phyloP scores from a whole-genome alignment of 2,329 filamentous ascomycete species.

The Rhynchosporium secalis region DNA sequence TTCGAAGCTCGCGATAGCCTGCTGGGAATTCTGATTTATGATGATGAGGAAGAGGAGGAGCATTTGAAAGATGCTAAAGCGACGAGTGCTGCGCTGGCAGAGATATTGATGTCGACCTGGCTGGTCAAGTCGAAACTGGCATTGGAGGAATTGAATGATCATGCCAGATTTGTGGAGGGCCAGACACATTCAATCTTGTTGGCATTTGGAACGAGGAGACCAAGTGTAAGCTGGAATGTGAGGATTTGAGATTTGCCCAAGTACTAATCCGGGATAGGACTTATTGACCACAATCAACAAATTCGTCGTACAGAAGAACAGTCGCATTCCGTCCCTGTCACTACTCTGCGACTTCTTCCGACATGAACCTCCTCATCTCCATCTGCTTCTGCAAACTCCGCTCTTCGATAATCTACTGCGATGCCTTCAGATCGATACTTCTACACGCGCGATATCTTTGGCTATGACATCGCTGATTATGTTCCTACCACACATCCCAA shows the following conservation, averaged over 20 bases:
- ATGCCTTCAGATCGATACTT: conserved; percentile 76
- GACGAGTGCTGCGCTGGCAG: conserved; percentile 52
- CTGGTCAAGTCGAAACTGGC: conserved; percentile 47
- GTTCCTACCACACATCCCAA: conserved; percentile 79
- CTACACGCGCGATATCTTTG: conserved; percentile 72
- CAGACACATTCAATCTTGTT: conserved; percentile 48
- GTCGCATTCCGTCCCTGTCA: conserved; percentile 63
- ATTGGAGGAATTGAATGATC: conserved; percentile 46
- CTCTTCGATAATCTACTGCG: conserved; percentile 70
- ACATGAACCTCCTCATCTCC: conserved; percentile 75
- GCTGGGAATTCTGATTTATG: conserved; percentile 62
- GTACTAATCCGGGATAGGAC: conserved; percentile 48
- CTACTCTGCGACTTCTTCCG: conserved; percentile 73
- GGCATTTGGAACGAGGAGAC: conserved; percentile 62
- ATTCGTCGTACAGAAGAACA: conserved; percentile 63
- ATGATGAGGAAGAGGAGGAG: conserved; percentile 60
- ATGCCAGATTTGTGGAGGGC: conserved; percentile 46
- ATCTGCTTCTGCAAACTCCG: conserved; percentile 68
- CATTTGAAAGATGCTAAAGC: conserved; percentile 46
- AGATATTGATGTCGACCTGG: conserved; percentile 58
- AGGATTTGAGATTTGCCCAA: not conserved
- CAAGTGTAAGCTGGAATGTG: conserved; percentile 49
- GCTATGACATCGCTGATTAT: conserved; percentile 76
- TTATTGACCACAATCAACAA: conserved; percentile 66
- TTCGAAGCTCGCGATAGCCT: conserved; percentile 65